A percentile compares a stretch with the other conserved stretches of the same genome.
phyloP scores from a whole-genome alignment of 2,329 filamentous ascomycete genomes.

The Emmonsiellopsis sp. region DNA sequence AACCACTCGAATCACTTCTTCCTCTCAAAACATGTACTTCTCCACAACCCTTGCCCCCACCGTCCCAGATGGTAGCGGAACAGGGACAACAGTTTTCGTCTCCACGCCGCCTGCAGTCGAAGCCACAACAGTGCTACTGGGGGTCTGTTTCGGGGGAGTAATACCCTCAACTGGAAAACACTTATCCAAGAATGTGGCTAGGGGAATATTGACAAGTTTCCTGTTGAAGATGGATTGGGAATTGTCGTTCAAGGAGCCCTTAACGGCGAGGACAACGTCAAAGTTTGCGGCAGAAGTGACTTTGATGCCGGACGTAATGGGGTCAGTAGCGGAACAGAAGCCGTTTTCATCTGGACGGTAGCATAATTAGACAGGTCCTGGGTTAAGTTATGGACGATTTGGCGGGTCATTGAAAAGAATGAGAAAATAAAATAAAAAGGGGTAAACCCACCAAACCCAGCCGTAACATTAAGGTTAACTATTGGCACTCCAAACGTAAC shows the following conservation, averaged over 20 bases:
- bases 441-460: conserved; percentile 9
- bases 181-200: conserved; percentile 5
- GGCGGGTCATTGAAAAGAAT: not conserved
- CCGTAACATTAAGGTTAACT: conserved; percentile 7
- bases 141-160: not conserved
- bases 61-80: not conserved
- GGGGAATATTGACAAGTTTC: conserved; percentile 5
- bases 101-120: too few relatives aligned
- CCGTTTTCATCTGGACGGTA: conserved; percentile 8
- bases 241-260: not conserved
- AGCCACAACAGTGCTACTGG: not conserved
- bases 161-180: not conserved
- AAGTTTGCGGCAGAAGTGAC: conserved; percentile 7
- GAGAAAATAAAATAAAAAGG: not conserved
- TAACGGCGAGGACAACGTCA: conserved; percentile 2
- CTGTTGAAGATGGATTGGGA: not conserved
- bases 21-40: too few relatives aligned
- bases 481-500: conserved; percentile 7
- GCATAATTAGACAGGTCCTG: not conserved
- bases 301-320: conserved; percentile 9
- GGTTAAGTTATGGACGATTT: not conserved
- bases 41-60: not conserved
- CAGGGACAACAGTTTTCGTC: not conserved
- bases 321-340: conserved; percentile 7
- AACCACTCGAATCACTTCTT: too few relatives aligned